These are phyloP conservation scores for Lanzia echinophila DNA, from an alignment of 2,329 filamentous ascomycete species.

Conservation along the genomic window DNA sequence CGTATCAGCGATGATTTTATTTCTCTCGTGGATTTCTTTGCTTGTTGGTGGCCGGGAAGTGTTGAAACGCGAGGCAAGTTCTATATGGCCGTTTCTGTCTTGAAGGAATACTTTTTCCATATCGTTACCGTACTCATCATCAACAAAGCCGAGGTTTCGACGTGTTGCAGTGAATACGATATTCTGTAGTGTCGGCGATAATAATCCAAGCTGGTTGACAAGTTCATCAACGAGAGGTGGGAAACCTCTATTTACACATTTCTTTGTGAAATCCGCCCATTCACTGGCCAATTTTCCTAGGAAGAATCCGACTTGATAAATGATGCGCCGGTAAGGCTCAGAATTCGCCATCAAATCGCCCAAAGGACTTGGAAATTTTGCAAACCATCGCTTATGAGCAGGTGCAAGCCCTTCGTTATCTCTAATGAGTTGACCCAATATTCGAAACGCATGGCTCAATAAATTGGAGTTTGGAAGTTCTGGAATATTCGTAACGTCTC, in stretches of 20 bases:
- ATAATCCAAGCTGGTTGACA: constrained; percentile 38
- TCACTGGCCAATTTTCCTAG: constrained; percentile 37
- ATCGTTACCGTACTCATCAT: constrained; percentile 29
- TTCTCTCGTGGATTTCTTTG: constrained; percentile 23
- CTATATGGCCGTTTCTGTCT: constrained; percentile 32
- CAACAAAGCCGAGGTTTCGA: constrained; percentile 39
- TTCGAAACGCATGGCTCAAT: constrained; percentile 27
- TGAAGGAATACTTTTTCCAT: constrained; percentile 34
- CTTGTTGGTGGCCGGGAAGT: constrained; percentile 23
- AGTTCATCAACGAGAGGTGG: constrained; percentile 55
- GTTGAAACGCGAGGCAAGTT: constrained; percentile 22
- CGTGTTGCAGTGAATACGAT: constrained; percentile 47
- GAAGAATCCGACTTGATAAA: constrained; percentile 37
- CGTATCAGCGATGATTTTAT: constrained; percentile 8
- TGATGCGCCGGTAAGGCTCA: constrained; percentile 29
- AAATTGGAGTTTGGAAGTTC: constrained; percentile 24
- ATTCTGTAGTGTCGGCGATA: constrained; percentile 45
- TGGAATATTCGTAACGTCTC: constrained; percentile 30
- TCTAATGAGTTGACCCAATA: constrained; percentile 40
- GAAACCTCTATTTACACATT: constrained; percentile 35
- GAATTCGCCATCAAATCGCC: constrained; percentile 24
- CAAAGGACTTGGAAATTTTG: constrained; percentile 39
- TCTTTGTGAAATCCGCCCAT: constrained; percentile 35
- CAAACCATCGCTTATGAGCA: constrained; percentile 38
- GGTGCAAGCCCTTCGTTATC: constrained; percentile 37